These are phyloP conservation scores for Debaryomyces subglobosus DNA, from an alignment of 1,139 yeast species.

Conservation along the genomic window DNA sequence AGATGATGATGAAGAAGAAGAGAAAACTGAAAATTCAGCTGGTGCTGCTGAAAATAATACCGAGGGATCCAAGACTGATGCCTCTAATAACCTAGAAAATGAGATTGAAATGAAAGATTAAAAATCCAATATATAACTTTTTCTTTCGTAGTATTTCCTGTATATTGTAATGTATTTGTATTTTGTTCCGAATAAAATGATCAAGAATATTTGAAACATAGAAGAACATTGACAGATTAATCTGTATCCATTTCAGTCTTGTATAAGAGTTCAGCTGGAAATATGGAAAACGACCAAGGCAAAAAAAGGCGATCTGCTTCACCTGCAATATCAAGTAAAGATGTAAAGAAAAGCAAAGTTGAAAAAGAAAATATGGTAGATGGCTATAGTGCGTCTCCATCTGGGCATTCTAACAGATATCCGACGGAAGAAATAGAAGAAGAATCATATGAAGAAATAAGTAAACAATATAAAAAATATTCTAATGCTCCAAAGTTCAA, in stretches of 20 bases:
- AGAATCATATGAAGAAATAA: slow-evolving; percentile 43
- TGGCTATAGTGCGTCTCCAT: neutral
- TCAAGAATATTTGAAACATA: neutral
- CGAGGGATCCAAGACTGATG: neutral
- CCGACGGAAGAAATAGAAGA: slow-evolving; percentile 6
- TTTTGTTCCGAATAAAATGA: neutral
- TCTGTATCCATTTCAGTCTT: neutral
- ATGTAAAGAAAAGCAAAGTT: slow-evolving; percentile 1
- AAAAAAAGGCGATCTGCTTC: slow-evolving; percentile 11
- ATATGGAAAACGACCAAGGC: neutral
- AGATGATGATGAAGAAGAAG: slow-evolving; percentile 30
- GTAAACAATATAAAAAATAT: slow-evolving; percentile 49
- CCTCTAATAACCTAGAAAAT: slow-evolving; percentile 10
- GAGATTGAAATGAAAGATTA: slow-evolving; percentile 14
- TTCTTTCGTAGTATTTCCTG: neutral
- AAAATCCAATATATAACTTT: neutral
- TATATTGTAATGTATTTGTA: neutral
- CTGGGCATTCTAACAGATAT: neutral
- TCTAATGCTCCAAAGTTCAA: slow-evolving; percentile 47
- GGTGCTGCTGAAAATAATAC: slow-evolving; percentile 26
- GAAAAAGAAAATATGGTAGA: slow-evolving; percentile 1
- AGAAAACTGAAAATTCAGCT: slow-evolving; percentile 26
- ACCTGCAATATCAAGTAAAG: slow-evolving; percentile 8
- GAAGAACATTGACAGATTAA: neutral
- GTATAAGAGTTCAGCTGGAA: neutral